Percentiles rank a stretch among this genome's conserved stretches.
phyloP scores from a whole-genome alignment of 225 moss, liverwort and hornwort species.

The Takakia lepidozioides region DNA sequence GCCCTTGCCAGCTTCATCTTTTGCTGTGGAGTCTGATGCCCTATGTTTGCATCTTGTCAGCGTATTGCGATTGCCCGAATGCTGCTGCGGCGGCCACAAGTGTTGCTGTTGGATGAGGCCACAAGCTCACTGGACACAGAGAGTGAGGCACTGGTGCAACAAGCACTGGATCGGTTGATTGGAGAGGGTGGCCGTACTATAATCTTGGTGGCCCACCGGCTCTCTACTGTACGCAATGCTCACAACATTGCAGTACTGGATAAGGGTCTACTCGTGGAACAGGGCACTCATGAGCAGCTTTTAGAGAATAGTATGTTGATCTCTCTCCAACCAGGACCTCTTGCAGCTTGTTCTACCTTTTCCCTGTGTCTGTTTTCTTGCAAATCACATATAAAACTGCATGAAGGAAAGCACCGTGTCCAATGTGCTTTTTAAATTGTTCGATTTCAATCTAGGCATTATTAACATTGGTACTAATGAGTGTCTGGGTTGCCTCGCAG shows the following conservation, averaged over 20 bases:
- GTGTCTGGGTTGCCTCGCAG: conserved; percentile 14
- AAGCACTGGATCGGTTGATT: conserved; percentile 89
- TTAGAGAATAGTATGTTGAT: conserved; percentile 44
- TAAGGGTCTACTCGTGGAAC: conserved; percentile 85
- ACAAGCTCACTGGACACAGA: conserved; percentile 96
- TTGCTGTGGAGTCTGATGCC: no score
- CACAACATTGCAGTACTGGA: conserved; percentile 96
- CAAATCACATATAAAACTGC: no score
- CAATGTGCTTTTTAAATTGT: no score
- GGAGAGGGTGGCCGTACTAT: conserved; percentile 88
- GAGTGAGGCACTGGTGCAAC: conserved; percentile 96
- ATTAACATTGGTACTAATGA: no score
- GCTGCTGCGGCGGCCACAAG: conserved; percentile 80
- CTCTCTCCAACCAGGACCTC: no score
- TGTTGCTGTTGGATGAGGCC: conserved; percentile 90
- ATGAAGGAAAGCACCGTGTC: no score
- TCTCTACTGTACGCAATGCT: conserved; percentile 94
- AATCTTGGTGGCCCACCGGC: conserved; percentile 87
- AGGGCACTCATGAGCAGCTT: conserved; percentile 82
- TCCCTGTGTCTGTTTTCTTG: no score
- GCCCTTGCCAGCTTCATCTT: no score
- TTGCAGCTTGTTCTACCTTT: no score
- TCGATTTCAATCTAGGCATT: no score
- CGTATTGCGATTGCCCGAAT: conserved; percentile 97
- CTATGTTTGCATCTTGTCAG: conserved; percentile 21